Conservation (phyloP, 108 stramenopile genomes). For the Fistulifera pelliculosa region DNA sequence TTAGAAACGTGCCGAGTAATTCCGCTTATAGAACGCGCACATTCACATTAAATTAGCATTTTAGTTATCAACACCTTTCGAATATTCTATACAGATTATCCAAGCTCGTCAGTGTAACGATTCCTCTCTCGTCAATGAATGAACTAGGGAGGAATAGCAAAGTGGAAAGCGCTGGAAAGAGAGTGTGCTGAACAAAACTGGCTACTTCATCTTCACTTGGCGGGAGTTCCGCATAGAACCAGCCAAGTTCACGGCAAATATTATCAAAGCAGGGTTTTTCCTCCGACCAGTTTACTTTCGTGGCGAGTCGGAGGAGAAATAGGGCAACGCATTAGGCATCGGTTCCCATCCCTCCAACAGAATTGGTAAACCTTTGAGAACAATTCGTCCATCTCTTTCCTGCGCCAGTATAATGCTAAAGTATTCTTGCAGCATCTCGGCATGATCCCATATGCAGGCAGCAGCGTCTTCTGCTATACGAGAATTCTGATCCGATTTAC, state of each 20-base stretch:
- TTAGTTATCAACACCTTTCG: constrained; percentile 82
- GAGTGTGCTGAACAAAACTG: constrained; percentile 50
- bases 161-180: constrained; percentile 71
- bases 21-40: too few species aligned
- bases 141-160: constrained; percentile 51
- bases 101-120: constrained; percentile 44
- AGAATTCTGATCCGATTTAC: constrained; percentile 38
- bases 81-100: constrained; percentile 75
- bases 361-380: constrained; percentile 61
- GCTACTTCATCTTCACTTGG: constrained; percentile 25
- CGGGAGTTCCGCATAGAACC: constrained; percentile 45
- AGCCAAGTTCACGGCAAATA: constrained; percentile 62
- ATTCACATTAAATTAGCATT: too few species aligned
- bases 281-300: constrained; percentile 67
- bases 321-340: constrained; percentile 59
- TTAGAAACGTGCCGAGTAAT: too few species aligned
- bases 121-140: constrained; percentile 32
- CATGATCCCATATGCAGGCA: constrained; percentile 53
- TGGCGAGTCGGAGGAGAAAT: constrained; percentile 75
- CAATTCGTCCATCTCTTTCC: constrained; percentile 10
- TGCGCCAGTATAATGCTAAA: constrained; percentile 65
- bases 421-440: constrained; percentile 94
- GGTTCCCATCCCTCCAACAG: constrained; percentile 68
- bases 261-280: constrained; percentile 75
- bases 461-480: constrained; percentile 56